A percentile compares a stretch with the other conserved stretches of the same genome.
Evolutionary conservation across 1,284 basidiomycete genomes (phyloP).

Genomic region (Trametes pubescens): DNA sequence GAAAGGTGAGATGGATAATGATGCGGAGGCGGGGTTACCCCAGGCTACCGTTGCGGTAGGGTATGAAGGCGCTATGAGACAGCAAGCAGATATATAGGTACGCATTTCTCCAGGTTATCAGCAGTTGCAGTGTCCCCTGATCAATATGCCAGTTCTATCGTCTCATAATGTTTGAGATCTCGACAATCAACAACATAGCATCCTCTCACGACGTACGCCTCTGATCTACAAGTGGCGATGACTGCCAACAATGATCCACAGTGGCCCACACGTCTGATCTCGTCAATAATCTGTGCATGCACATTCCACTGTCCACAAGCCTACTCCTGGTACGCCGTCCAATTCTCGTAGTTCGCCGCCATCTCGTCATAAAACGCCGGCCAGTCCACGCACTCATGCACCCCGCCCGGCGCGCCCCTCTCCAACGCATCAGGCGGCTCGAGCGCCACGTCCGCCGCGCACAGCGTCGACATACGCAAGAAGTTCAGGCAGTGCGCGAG

Average conservation of each 20-base stretch:
- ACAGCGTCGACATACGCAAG: constrained; percentile 45
- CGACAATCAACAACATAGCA: too few species aligned
- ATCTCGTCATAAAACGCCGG: constrained; percentile 33
- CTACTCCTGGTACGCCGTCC: constrained; percentile 20
- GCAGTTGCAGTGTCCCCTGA: not conserved
- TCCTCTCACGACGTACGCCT: too few species aligned
- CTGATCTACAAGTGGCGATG: too few species aligned
- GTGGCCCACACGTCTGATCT: not conserved
- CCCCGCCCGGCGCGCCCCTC: constrained; percentile 22
- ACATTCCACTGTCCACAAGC: too few species aligned
- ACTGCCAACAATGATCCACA: too few species aligned
- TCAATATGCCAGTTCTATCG: too few species aligned
- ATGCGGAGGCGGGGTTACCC: constrained; percentile 14
- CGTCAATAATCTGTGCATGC: too few species aligned
- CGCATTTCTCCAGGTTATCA: not conserved
- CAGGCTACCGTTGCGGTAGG: constrained; percentile 20
- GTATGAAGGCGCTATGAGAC: constrained; percentile 12
- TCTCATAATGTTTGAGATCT: too few species aligned
- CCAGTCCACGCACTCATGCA: constrained; percentile 33
- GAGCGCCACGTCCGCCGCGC: constrained; percentile 45
- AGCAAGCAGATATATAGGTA: not conserved
- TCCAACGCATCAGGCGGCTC: constrained; percentile 39
- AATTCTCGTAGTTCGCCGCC: constrained; percentile 26
- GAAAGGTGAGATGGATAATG: constrained; percentile 58
- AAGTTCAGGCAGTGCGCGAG: constrained; percentile 38